Base-by-base conservation (phyloP, 805 yeast species). In the Metschnikowia sp. region DNA sequence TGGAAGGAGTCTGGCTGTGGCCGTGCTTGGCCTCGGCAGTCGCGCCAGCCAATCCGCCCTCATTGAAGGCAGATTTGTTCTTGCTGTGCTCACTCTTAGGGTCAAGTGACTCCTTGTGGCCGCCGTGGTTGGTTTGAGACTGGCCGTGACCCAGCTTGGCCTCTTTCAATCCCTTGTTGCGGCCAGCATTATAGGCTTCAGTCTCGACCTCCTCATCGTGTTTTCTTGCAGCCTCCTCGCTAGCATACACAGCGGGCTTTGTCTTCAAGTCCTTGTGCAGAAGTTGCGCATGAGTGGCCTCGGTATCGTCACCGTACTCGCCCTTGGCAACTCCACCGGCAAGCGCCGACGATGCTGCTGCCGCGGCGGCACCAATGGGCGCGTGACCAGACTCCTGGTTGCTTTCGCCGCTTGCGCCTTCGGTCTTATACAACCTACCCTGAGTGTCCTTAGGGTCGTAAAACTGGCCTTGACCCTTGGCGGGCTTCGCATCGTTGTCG, bases 371-470 rank as follows among this genome's bases (percentile, higher is more conserved):
- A n/a, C 53, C 50, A 12, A 41, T 46, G 9, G 42, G 39, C n/a
- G 39, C 44, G 30, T 40, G 30, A 11, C 34, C 29, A 8, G 29
- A 30, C 8, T 40, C 29, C 6, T 43, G 12, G 6, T 36, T n/a
- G 8, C 12, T n/a, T 2, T n/a, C 13, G 13, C 39, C 8, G 12
- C 32, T 26, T 13, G 33, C 36, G 12, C 35, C 42, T 32, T 42
- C 45, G 26, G 39, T 36, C 36, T 51, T 35, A 46, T 62, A 62
- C 40, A 56, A 48, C 18, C 70, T 69, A 26, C 69, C 70, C 50
- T 68, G 72, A 32, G 72, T 66, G 51, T 68, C 72, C 49, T 52
- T 58, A 10, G 74, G 72, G 41, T 67, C 65, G 48, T 57, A 69
- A 48, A 60, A 69, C 41, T 54, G 52, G 10, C 74, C 74, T 10